Evolutionary conservation across 2,329 filamentous ascomycete genomes (phyloP).

Genomic region (Ceratocystiopsis brevicomis): DNA sequence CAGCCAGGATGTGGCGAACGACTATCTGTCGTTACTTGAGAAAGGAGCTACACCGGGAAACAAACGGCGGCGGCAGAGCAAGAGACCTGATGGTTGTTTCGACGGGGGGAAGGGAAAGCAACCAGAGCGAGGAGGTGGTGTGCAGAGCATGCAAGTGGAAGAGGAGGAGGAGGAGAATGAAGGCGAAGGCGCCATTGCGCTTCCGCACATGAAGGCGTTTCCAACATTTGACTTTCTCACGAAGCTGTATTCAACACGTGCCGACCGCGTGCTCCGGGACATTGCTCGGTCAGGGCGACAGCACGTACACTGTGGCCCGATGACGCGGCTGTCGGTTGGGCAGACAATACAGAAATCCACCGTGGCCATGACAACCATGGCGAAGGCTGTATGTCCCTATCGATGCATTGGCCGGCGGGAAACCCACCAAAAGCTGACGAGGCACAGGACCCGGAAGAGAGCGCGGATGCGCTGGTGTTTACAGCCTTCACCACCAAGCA

Average conservation of each 20-base stretch:
- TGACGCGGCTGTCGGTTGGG: constrained; percentile 26
- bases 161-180: constrained; percentile 2
- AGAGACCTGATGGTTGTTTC: too few relatives aligned
- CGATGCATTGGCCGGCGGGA: background rate
- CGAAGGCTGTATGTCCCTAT: constrained; percentile 12
- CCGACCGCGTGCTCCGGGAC: constrained; percentile 42
- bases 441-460: constrained; percentile 14
- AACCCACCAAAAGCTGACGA: too few relatives aligned
- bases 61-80: background rate
- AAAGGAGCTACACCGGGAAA: background rate
- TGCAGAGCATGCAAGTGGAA: background rate
- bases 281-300: constrained; percentile 52
- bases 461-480: constrained; percentile 18
- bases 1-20: constrained; percentile 1
- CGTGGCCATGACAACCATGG: constrained; percentile 31
- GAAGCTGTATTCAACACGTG: constrained; percentile 35
- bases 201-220: constrained; percentile 28
- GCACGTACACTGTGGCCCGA: constrained; percentile 46
- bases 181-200: constrained; percentile 12
- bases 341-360: constrained; percentile 32
- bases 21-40: constrained; percentile 4
- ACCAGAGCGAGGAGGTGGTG: too few relatives aligned
- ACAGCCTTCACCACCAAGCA: constrained; percentile 11
- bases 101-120: too few relatives aligned
- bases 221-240: constrained; percentile 46